phyloP scores from a whole-genome alignment of 768 basidiomycete genomes.

The Pleurotus pulmonarius region DNA sequence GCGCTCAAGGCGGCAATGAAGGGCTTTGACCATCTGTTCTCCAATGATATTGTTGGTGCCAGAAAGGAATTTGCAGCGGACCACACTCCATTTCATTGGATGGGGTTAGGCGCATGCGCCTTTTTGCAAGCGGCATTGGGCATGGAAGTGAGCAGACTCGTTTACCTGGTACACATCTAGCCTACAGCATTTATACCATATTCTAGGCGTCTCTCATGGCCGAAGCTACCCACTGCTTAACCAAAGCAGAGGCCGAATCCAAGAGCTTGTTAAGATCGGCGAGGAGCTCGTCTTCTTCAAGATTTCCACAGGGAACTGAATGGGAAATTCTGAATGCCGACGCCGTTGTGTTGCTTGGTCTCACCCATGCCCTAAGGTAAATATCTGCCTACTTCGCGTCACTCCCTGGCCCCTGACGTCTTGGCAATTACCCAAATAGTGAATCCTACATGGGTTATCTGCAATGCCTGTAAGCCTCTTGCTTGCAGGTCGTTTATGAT shows the following conservation, averaged over 20 bases:
- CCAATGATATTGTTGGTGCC: constrained; percentile 60
- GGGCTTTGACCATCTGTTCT: constrained; percentile 69
- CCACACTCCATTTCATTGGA: constrained; percentile 66
- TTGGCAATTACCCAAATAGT: constrained; percentile 28
- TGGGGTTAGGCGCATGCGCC: constrained; percentile 68
- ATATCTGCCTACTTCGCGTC: constrained; percentile 13
- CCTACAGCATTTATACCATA: background rate
- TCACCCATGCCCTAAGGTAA: constrained; percentile 69
- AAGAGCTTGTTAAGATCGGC: constrained; percentile 41
- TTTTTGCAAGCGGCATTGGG: constrained; percentile 78
- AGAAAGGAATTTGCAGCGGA: constrained; percentile 42
- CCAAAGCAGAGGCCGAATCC: constrained; percentile 56
- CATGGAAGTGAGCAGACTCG: constrained; percentile 57
- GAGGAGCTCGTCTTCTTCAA: constrained; percentile 30
- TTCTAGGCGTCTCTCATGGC: constrained; percentile 54
- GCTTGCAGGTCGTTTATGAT: background rate
- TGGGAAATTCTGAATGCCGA: constrained; percentile 79
- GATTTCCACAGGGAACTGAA: constrained; percentile 62
- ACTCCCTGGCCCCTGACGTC: background rate
- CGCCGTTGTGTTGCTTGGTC: constrained; percentile 62
- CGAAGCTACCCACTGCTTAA: constrained; percentile 56
- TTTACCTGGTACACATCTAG: background rate
- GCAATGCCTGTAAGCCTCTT: constrained; percentile 61
- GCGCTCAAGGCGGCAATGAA: constrained; percentile 33
- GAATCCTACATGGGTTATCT: constrained; percentile 79